Conservation (phyloP, 257 asterid genomes). For the Henckelia pumila region DNA sequence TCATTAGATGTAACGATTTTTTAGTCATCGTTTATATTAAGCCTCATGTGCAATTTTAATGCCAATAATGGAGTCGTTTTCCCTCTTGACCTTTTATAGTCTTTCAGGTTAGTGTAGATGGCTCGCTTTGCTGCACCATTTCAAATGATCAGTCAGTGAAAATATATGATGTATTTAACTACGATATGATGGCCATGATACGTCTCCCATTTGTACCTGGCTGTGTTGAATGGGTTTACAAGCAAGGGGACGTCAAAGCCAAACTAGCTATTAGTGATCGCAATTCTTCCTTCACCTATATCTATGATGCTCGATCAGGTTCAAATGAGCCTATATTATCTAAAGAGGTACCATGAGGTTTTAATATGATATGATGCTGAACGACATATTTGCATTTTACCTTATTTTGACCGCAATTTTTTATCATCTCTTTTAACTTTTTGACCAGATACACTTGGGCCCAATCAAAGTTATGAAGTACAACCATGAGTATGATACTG, state of each 20-base stretch:
- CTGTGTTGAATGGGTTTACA: conserved; percentile 87
- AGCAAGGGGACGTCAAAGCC: conserved; percentile 88
- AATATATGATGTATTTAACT: conserved; percentile 92
- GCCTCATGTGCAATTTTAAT: background rate
- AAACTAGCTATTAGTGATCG: conserved; percentile 89
- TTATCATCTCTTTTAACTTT: conserved; percentile 21
- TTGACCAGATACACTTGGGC: conserved; percentile 69
- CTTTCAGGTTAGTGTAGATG: conserved; percentile 90
- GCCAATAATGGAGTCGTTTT: conserved; percentile 16
- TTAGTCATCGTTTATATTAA: background rate
- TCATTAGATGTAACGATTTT: background rate
- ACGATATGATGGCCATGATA: conserved; percentile 99
- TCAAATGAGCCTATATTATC: conserved; percentile 77
- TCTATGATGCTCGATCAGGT: conserved; percentile 91
- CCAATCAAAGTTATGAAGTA: conserved; percentile 83
- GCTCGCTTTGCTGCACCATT: conserved; percentile 91
- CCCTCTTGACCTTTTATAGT: conserved; percentile 30
- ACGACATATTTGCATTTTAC: conserved; percentile 15
- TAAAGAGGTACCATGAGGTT: conserved; percentile 56
- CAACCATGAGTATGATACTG: conserved; percentile 79
- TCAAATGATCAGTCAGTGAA: conserved; percentile 88
- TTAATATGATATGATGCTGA: conserved; percentile 18
- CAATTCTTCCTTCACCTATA: conserved; percentile 72
- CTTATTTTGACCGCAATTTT: conserved; percentile 13
- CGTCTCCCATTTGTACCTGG: conserved; percentile 91